Base-by-base conservation (phyloP, 306 rosid species). In the Hylodesmum podocarpum region DNA sequence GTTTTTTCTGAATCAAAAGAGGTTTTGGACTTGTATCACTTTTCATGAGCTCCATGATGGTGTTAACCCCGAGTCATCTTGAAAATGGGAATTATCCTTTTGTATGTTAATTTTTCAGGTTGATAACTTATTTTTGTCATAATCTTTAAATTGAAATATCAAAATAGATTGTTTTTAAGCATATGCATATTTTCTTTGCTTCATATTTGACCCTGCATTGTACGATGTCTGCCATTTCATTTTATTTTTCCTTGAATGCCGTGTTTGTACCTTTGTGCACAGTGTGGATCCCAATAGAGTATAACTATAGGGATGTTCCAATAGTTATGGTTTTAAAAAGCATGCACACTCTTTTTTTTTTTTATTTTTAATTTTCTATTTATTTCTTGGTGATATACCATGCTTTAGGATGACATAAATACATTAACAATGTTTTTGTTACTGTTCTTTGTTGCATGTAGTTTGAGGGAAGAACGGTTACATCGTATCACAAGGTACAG, bases 401-500 rank as follows among this genome's bases (percentile, higher is more conserved):
- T 47, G 27, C 28, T 61, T 66, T 43, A 49, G 25, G 49, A 72
- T 50, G 70, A 49, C 50, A 65, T 40, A 24, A 40, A 6, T 51
- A 41, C 36, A 72, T 62, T 16, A 62, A 22, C 67, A 19, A 55
- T 71, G 78, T 61, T 57, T 18, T 43, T 1, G 5, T 39, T 57
- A 24, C 66, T 47, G 50, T 61, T 44, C 69, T 82, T 41, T 70
- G 28, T 14, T 72, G 58, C 49, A 55, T 81, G 78, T 75, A 95
- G 99, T 57, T 84, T 89, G 54, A 86, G 97, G 79, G 92, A 89
- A 80, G 91, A 87, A 51, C 90, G 99, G 71, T 79, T 80, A 19
- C 82, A 40, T 10, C 89, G 96, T 18, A 95, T 95, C 70, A 81
- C 87, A 44, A 87, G 97, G 86, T 95, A 95, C 86, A 85, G 87